Conservation (phyloP, 2,329 filamentous ascomycete genomes). For the Botryotinia narcissicola region DNA sequence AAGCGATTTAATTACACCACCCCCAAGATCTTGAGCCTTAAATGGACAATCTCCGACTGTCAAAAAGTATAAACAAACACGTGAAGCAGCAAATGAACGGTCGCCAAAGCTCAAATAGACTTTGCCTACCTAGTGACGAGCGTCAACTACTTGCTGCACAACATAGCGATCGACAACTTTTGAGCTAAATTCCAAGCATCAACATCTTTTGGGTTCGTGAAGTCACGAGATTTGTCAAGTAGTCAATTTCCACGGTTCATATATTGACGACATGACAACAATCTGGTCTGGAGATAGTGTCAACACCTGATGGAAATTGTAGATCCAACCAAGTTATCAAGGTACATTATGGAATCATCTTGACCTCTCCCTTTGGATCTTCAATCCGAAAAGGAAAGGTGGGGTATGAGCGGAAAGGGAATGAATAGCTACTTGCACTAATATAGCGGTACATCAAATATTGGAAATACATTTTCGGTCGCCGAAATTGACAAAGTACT, state of each 20-base stretch:
- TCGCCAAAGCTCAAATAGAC: neutral
- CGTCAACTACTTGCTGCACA: neutral
- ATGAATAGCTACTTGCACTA: neutral
- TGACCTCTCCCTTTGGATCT: neutral
- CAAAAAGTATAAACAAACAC: neutral
- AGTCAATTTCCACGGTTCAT: neutral
- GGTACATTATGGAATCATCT: neutral
- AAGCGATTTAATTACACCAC: too few species aligned
- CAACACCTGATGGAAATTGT: neutral
- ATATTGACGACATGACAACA: neutral
- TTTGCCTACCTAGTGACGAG: neutral
- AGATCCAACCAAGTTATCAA: neutral
- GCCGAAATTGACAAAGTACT: neutral
- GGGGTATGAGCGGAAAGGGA: neutral
- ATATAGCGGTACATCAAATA: neutral
- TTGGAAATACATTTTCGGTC: neutral
- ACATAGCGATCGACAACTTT: neutral
- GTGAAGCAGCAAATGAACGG: neutral
- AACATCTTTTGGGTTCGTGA: neutral
- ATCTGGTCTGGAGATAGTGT: neutral
- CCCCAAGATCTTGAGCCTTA: too few species aligned
- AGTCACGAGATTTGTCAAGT: neutral
- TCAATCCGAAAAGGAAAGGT: neutral
- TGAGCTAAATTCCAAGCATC: neutral
- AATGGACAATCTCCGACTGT: neutral